Base-by-base conservation (phyloP, 176 grass and related monocot species). In the Oryza coarctata region DNA sequence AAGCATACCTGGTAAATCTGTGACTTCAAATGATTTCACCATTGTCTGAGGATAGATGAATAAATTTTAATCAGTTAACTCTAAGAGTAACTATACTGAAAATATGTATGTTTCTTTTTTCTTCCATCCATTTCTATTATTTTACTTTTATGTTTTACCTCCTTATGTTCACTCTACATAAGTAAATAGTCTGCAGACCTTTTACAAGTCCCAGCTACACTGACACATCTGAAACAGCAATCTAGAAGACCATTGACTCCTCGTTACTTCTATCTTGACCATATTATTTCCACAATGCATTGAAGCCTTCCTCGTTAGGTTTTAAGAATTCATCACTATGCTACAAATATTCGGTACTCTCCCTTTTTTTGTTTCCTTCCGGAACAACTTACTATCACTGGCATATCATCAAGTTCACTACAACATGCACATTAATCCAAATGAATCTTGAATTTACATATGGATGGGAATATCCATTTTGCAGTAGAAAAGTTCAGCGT, bases 11-110 rank as follows among this genome's bases (percentile, higher is more conserved):
- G 96, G 96, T 74, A 98, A 89, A 63, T 98, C 96, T 28, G 96
- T 98, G 68, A 98, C 96, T 84, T 98, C 96, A 84, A 98, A 98
- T 82, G 96, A 98, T 84, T 98, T 98, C 80, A 91, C 96, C 96
- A 98, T 98, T 39, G 93, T 92, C 96, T 98, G 91, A 20, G 44
- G 32, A 75, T 78, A 82, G 65, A 80, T 58, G 52, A 87, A 82
- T 63, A 84, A 26, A 58, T 29, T 40, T 41, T 61, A 28, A 63
- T 84, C 31, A 80, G 70, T 60, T 36, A 65, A 77, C 12, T 36
- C 66, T 25, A 44, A 77, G 15, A 70, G 15, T 15, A 80, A 71
- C 14, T 73, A 27, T 50, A 49, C 2, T 18, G 14, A 22, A 36
- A 64, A n/a, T 6, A 7, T 22, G 28, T 26, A 27, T 50, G 29